A percentile compares a stretch with the other conserved stretches of the same genome.
phyloP scores from a whole-genome alignment of 2,329 filamentous ascomycete genomes.

The Colletotrichum sublineola region DNA sequence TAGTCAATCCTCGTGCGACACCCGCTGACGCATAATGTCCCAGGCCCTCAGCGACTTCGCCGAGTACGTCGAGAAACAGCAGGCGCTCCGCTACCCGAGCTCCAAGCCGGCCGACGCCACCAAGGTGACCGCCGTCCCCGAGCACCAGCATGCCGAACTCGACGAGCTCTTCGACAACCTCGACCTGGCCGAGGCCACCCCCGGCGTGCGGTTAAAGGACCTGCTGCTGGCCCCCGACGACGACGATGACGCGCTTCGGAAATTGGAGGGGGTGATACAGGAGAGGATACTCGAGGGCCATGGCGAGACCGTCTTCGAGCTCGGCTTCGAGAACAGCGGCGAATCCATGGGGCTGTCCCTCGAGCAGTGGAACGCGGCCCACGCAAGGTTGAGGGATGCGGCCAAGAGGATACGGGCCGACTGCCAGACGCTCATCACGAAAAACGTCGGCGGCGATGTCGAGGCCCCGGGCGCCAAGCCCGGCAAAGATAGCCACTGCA shows the following conservation, averaged over 20 bases:
- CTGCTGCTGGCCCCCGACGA: slow-evolving; percentile 77
- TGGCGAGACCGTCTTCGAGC: slow-evolving; percentile 90
- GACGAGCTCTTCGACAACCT: slow-evolving; percentile 93
- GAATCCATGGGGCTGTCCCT: slow-evolving; percentile 84
- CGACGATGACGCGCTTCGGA: slow-evolving; percentile 63
- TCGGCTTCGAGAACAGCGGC: slow-evolving; percentile 91
- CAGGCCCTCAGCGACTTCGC: slow-evolving; percentile 93
- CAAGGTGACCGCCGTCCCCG: slow-evolving; percentile 49
- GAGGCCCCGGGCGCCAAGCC: slow-evolving; percentile 75
- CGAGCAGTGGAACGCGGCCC: slow-evolving; percentile 81
- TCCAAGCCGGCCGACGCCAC: slow-evolving; percentile 49
- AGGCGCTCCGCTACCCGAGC: slow-evolving; percentile 75
- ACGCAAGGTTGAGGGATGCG: slow-evolving; percentile 74
- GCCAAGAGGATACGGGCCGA: slow-evolving; percentile 77
- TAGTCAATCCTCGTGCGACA: neutral
- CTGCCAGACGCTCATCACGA: slow-evolving; percentile 87
- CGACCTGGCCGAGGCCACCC: slow-evolving; percentile 77
- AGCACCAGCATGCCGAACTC: slow-evolving; percentile 84
- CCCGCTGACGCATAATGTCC: slow-evolving; percentile 39
- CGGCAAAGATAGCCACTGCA: slow-evolving; percentile 79
- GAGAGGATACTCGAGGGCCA: slow-evolving; percentile 84
- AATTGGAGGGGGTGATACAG: slow-evolving; percentile 75
- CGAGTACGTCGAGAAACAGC: slow-evolving; percentile 96
- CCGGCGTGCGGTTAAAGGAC: slow-evolving; percentile 78
- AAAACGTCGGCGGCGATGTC: slow-evolving; percentile 83